Base-by-base conservation (phyloP, 2,329 filamentous ascomycete species). In the Penicillium freii region DNA sequence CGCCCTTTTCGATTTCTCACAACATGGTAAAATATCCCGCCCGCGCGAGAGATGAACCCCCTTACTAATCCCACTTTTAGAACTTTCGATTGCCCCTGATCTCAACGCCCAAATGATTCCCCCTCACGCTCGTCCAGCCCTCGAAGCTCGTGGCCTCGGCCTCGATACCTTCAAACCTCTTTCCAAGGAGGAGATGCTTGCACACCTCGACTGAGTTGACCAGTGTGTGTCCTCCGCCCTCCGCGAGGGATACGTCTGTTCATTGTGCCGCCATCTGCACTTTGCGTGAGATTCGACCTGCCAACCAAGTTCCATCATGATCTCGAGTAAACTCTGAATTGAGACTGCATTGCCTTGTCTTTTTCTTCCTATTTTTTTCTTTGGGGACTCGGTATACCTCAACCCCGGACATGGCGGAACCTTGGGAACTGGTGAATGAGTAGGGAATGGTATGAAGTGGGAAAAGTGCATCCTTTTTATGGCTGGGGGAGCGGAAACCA, bases 121-220 rank as follows among this genome's bases (percentile, higher is more conserved):
- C 59, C 78, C 84, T 62, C 92, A 97, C 76, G 86, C 92, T 69
- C 87, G 87, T 69, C 80, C 90, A 23, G 82, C 86, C 58, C 83
- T 99, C 59, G 85, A 85, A 61, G 83, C 87, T 47, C 87, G 87
- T 69, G 92, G 91, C 54, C 84, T 99, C 66, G 92, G 97, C 75
- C 91, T 97, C 71, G 91, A 97, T 77, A 92, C 92, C 76, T 90
- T 99, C 77, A 91, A 87, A 68, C 93, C 93, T 45, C 82, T 99
- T 80, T 81, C 89, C 71, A 96, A 92, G 82, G 89, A 94, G 71
- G 91, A 97, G 76, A 97, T 99, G 94, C 91, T 96, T 81, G 94
- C 94, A 58, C 91, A 92, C 77, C 83, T 99, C 77, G 94, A 99
- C 80, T 99, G 89, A 92, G 77, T 73, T 69, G 70, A 69, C 27